Evolutionary conservation across 2,329 filamentous ascomycete species (phyloP).

Genomic region (Penicillium occitanis): DNA sequence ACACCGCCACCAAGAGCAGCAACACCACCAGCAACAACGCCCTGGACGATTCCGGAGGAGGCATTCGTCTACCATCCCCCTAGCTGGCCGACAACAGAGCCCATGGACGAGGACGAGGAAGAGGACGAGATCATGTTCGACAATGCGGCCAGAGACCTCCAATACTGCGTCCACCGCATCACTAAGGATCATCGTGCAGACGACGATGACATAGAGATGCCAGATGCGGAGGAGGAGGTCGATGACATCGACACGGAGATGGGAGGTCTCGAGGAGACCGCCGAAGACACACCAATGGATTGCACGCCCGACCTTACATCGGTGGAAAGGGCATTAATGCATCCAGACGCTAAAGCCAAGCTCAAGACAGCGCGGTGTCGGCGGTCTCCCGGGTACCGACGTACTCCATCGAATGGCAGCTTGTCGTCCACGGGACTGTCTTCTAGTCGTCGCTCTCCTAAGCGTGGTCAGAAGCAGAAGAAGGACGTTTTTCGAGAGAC

Average conservation of each 20-base stretch:
- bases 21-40: neutral
- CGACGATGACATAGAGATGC: neutral
- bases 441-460: neutral
- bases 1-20: neutral
- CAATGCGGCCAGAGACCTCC: neutral
- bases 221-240: neutral
- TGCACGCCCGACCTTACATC: neutral
- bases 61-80: neutral
- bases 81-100: neutral
- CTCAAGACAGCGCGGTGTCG: neutral
- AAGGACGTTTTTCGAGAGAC: neutral
- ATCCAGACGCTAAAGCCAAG: neutral
- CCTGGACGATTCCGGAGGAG: neutral
- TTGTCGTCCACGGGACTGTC: neutral
- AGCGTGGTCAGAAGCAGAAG: neutral
- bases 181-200: neutral
- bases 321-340: neutral
- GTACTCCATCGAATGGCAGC: neutral
- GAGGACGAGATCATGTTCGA: neutral
- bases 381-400: conserved; percentile 1
- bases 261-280: neutral
- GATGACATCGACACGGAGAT: neutral
- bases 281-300: conserved; percentile 3
- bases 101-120: neutral
- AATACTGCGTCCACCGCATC: neutral